Percentiles rank a stretch among this genome's conserved stretches.
These are phyloP conservation scores for Dactylonectria macrodidyma DNA, from an alignment of 2,329 filamentous ascomycete species.

Conservation along the genomic window DNA sequence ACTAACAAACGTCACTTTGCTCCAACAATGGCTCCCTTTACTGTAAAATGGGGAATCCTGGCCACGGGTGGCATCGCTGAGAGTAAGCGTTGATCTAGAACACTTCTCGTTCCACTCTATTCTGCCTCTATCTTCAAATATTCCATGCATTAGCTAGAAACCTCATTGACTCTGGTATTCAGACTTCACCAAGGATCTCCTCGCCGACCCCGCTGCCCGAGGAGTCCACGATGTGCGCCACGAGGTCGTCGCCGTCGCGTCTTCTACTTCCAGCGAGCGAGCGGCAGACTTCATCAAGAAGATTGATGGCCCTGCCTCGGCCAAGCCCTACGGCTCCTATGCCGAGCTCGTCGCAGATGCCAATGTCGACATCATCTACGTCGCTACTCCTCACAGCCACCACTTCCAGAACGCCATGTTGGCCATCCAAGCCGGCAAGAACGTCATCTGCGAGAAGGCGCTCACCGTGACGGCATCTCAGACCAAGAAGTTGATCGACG, in stretches of 20 bases:
- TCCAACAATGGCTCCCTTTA: slow-evolving; percentile 57
- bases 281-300: slow-evolving; percentile 82
- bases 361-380: slow-evolving; percentile 87
- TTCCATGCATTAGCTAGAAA: slow-evolving; percentile 3
- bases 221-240: slow-evolving; percentile 82
- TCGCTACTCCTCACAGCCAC: slow-evolving; percentile 92
- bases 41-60: slow-evolving; percentile 72
- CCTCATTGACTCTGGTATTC: slow-evolving; percentile 16
- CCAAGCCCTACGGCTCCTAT: slow-evolving; percentile 85
- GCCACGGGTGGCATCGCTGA: slow-evolving; percentile 73
- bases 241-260: slow-evolving; percentile 84
- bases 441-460: slow-evolving; percentile 92
- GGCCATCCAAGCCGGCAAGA: slow-evolving; percentile 86
- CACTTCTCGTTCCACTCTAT: background rate
- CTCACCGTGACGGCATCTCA: slow-evolving; percentile 89
- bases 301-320: slow-evolving; percentile 76
- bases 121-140: background rate
- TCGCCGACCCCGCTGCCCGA: slow-evolving; percentile 79
- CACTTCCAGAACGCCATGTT: slow-evolving; percentile 94
- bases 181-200: slow-evolving; percentile 84
- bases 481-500: slow-evolving; percentile 78
- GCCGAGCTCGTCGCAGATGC: slow-evolving; percentile 84
- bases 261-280: slow-evolving; percentile 79
- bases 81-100: slow-evolving; percentile 57
- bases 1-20: background rate